phyloP scores from a whole-genome alignment of 352 stramenopile genomes.

The Globisporangium megalacanthum region DNA sequence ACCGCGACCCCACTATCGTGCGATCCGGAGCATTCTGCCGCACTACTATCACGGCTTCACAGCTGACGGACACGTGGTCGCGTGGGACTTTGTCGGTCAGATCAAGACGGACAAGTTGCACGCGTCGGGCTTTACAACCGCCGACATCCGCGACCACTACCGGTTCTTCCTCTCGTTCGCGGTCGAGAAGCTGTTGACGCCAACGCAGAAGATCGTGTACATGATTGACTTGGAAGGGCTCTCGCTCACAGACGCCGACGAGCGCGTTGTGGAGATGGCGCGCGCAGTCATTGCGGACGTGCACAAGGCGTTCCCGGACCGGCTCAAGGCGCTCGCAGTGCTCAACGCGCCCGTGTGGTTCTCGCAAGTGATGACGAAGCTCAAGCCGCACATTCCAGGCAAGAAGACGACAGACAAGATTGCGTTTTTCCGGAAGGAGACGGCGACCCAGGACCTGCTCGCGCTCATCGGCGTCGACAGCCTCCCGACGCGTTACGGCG shows the following conservation, averaged over 20 bases:
- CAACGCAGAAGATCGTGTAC: slow-evolving; percentile 67
- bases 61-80: slow-evolving; percentile 51
- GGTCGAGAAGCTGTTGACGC: slow-evolving; percentile 58
- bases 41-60: slow-evolving; percentile 80
- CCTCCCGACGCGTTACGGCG: slow-evolving; percentile 64
- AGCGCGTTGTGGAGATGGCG: slow-evolving; percentile 58
- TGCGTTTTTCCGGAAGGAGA: slow-evolving; percentile 41
- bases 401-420: slow-evolving; percentile 71
- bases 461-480: slow-evolving; percentile 64
- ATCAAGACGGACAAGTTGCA: slow-evolving; percentile 75
- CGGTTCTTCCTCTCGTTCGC: slow-evolving; percentile 74
- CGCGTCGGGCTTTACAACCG: slow-evolving; percentile 60
- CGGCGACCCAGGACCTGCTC: slow-evolving; percentile 40
- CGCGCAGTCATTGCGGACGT: slow-evolving; percentile 47
- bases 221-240: slow-evolving; percentile 75
- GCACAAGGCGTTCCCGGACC: slow-evolving; percentile 60
- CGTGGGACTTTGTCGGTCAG: slow-evolving; percentile 76
- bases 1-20: slow-evolving; percentile 65
- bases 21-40: slow-evolving; percentile 61
- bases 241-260: slow-evolving; percentile 61
- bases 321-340: slow-evolving; percentile 49
- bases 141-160: slow-evolving; percentile 69
- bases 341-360: slow-evolving; percentile 78
- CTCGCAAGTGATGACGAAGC: slow-evolving; percentile 63
- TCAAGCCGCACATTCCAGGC: slow-evolving; percentile 37